Evolutionary conservation across 1,284 basidiomycete genomes (phyloP).

Genomic region (Trichosporon faecale): DNA sequence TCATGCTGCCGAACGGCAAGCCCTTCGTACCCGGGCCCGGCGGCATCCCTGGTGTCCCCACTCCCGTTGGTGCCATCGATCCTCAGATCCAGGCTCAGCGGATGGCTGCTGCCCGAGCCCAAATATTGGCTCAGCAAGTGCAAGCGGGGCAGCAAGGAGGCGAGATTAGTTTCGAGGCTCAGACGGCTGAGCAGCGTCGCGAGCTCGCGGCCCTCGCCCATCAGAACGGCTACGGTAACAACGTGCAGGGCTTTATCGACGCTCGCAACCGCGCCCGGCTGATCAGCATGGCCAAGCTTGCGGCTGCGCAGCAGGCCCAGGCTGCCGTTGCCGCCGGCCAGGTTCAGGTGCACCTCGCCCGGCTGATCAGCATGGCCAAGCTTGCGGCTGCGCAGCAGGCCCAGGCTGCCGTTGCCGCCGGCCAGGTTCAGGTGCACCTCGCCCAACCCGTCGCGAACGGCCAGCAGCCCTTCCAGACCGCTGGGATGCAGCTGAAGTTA

Average conservation of each 20-base stretch:
- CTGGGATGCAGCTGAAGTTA: constrained; percentile 40
- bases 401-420: constrained; percentile 19
- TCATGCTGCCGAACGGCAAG: constrained; percentile 31
- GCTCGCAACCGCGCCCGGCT: constrained; percentile 28
- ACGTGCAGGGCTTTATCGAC: constrained; percentile 36
- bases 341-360: constrained; percentile 24
- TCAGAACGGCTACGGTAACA: constrained; percentile 33
- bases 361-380: constrained; percentile 30
- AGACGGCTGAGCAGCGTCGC: constrained; percentile 29
- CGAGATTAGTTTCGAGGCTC: constrained; percentile 24
- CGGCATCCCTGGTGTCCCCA: constrained; percentile 20
- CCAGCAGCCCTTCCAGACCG: constrained; percentile 17
- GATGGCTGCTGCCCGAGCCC: constrained; percentile 21
- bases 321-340: constrained; percentile 18
- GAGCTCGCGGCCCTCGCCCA: constrained; percentile 26
- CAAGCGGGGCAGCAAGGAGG: constrained; percentile 9
- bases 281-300: constrained; percentile 30
- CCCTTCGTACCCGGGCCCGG: constrained; percentile 24
- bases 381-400: constrained; percentile 32
- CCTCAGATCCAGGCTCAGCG: constrained; percentile 27
- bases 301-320: constrained; percentile 31
- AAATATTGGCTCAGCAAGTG: constrained; percentile 16
- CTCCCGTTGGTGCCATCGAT: constrained; percentile 22
- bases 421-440: constrained; percentile 16
- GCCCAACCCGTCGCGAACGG: constrained; percentile 11